A percentile compares a stretch with the other conserved stretches of the same genome.
Evolutionary conservation across 1,139 yeast species (phyloP).

Genomic region (Lodderomyces elongisporus): DNA sequence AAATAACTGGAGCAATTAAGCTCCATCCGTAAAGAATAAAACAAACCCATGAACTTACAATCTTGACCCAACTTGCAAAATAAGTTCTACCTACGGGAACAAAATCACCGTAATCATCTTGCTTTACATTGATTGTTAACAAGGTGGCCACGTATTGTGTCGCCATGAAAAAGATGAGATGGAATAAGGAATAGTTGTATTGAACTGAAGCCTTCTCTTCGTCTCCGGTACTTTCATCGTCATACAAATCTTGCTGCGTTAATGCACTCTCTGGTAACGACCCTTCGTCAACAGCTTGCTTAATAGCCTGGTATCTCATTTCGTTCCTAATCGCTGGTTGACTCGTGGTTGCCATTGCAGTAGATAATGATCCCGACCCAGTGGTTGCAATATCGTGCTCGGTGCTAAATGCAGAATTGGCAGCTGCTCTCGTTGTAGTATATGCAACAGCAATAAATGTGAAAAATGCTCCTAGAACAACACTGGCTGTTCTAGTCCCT

Average conservation of each 20-base stretch:
- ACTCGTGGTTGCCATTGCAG: too few species aligned
- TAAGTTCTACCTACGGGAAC: constrained; percentile 97
- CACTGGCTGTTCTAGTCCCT: constrained; percentile 87
- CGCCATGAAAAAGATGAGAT: constrained; percentile 86
- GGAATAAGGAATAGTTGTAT: constrained; percentile 86
- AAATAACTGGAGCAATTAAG: constrained; percentile 77
- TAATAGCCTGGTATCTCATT: constrained; percentile 81
- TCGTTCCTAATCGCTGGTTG: constrained; percentile 63
- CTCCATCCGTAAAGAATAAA: constrained; percentile 87
- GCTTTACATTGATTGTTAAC: constrained; percentile 83
- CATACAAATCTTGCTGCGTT: constrained; percentile 59
- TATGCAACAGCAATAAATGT: constrained; percentile 95
- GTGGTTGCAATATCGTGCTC: constrained; percentile 14
- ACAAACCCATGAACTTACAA: constrained; percentile 89
- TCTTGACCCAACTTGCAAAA: constrained; percentile 92
- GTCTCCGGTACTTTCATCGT: constrained; percentile 42
- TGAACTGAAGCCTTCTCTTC: constrained; percentile 68
- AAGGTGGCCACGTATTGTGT: constrained; percentile 96
- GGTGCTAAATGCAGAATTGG: constrained; percentile 54
- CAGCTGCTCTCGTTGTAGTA: constrained; percentile 96
- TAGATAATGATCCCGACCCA: constrained; percentile 21
- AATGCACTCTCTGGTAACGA: constrained; percentile 91
- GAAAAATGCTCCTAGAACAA: constrained; percentile 85
- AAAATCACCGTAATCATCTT: constrained; percentile 82
- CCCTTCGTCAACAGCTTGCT: constrained; percentile 93